Percentiles rank a stretch among this genome's conserved stretches.
Conservation (phyloP, 1,284 basidiomycete species). For the Boletus austroedulis region DNA sequence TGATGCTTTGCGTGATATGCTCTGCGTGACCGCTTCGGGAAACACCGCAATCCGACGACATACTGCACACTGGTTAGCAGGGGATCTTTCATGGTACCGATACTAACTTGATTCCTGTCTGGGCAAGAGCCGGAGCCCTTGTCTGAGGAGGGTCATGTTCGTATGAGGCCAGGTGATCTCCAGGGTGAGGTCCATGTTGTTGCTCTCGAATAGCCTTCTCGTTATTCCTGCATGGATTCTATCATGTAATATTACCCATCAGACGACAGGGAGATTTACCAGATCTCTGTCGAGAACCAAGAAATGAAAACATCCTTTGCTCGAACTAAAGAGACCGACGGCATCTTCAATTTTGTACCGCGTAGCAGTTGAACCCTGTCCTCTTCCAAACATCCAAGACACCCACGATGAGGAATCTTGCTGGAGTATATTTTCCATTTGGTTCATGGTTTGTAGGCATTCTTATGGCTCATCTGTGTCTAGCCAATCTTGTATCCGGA, state of each 20-base stretch:
- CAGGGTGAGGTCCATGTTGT: not conserved
- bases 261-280: not conserved
- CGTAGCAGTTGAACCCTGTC: not conserved
- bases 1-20: not conserved
- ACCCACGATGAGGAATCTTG: not conserved
- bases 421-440: not conserved
- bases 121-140: not conserved
- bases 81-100: not conserved
- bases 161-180: not conserved
- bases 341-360: no score
- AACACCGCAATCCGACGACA: no score
- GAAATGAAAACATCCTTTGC: no score
- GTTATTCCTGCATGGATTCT: not conserved
- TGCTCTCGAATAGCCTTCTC: not conserved
- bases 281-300: not conserved
- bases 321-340: no score
- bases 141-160: not conserved
- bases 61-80: not conserved
- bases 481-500: conserved; percentile 2
- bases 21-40: no score
- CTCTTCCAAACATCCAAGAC: not conserved
- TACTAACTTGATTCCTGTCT: not conserved
- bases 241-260: no score
- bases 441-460: not conserved
- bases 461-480: not conserved